Percentiles rank a stretch among this genome's conserved stretches.
Conservation (phyloP, 169 alveolate species). For the Plasmodium inui region DNA sequence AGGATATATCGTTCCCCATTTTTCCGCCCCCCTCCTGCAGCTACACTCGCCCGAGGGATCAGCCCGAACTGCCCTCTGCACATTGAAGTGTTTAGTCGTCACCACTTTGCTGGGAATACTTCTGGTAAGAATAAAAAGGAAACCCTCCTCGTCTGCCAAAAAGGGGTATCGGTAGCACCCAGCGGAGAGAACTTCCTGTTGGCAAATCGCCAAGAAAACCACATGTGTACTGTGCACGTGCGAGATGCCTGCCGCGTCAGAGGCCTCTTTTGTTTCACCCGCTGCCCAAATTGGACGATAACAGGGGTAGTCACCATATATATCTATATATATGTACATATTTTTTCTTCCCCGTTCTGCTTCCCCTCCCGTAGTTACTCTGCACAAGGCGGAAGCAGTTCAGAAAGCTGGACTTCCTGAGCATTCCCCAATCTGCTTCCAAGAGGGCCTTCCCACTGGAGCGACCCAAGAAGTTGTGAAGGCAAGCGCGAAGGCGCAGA, state of each 20-base stretch:
- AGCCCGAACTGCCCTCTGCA: slow-evolving; percentile 1
- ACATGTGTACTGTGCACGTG: background rate
- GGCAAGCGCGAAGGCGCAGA: background rate
- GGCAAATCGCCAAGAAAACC: background rate
- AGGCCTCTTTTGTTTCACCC: background rate
- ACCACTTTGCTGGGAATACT: slow-evolving; percentile 31
- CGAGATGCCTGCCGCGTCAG: background rate
- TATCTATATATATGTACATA: background rate
- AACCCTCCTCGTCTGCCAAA: background rate
- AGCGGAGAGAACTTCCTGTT: background rate
- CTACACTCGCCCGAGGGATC: background rate
- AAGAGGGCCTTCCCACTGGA: slow-evolving; percentile 61
- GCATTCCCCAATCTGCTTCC: slow-evolving; percentile 51
- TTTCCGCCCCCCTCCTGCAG: slow-evolving; percentile 17
- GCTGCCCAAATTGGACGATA: background rate
- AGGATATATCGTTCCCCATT: background rate
- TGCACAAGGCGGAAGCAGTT: slow-evolving; percentile 39
- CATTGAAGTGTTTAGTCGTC: background rate
- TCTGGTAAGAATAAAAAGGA: slow-evolving; percentile 36
- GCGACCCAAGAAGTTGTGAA: slow-evolving; percentile 43
- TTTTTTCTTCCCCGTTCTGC: background rate
- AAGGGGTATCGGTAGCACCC: background rate
- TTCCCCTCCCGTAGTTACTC: slow-evolving; percentile 13
- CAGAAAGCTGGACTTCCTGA: slow-evolving; percentile 45
- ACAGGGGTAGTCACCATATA: background rate